Conservation (phyloP, 2,329 filamentous ascomycete genomes). For the Nemania bipapillata region DNA sequence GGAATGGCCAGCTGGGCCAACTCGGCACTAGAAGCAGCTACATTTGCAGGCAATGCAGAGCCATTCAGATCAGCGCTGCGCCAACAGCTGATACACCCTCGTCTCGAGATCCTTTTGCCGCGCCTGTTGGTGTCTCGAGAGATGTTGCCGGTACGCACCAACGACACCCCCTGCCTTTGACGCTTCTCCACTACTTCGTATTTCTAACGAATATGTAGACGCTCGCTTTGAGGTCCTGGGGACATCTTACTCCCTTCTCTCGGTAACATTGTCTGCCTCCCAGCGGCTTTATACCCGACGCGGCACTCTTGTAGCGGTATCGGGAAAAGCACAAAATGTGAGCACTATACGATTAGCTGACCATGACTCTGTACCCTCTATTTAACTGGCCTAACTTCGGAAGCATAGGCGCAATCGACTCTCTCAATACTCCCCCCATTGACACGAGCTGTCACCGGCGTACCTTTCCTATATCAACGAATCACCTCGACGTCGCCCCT, state of each 20-base stretch:
- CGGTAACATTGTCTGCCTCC: conserved; percentile 90
- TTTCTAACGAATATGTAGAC: conserved; percentile 65
- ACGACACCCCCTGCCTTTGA: too few relatives aligned
- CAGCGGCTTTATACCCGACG: conserved; percentile 92
- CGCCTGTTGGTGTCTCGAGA: conserved; percentile 57
- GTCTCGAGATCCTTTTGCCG: conserved; percentile 66
- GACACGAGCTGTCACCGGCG: conserved; percentile 79
- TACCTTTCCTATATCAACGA: conserved; percentile 94
- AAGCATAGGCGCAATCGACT: conserved; percentile 81
- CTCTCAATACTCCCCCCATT: conserved; percentile 87
- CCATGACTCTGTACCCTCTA: not conserved
- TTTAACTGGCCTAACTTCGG: conserved; percentile 16
- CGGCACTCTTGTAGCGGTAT: conserved; percentile 88
- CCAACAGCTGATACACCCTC: conserved; percentile 66
- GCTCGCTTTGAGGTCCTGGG: conserved; percentile 94
- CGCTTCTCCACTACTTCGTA: not conserved
- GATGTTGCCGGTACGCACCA: conserved; percentile 62
- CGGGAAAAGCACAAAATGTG: conserved; percentile 91
- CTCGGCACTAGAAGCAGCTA: conserved; percentile 49
- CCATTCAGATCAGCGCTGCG: conserved; percentile 71
- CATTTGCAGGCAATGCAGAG: conserved; percentile 67
- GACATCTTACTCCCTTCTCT: conserved; percentile 90
- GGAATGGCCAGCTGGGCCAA: conserved; percentile 43
- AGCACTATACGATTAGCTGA: conserved; percentile 39
- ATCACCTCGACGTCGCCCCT: conserved; percentile 88